Conservation (phyloP, 2,329 filamentous ascomycete genomes). For the Karstenula rhodostoma region DNA sequence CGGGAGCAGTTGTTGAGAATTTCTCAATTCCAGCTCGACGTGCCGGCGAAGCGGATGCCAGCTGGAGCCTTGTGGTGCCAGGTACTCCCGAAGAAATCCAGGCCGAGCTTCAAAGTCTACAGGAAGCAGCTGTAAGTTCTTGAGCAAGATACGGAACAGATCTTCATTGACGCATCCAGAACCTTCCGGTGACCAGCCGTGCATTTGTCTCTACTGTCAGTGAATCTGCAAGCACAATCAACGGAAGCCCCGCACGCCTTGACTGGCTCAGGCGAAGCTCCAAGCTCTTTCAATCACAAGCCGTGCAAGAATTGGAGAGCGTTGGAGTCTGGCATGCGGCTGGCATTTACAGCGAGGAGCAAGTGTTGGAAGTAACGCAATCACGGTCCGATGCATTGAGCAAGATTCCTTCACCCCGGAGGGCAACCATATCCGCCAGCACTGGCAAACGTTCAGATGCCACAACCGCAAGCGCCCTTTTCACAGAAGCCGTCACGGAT, state of each 20-base stretch:
- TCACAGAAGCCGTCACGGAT: conserved; percentile 12
- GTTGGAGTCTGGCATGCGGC: conserved; percentile 13
- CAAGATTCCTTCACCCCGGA: background rate
- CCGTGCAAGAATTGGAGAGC: background rate
- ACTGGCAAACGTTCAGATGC: conserved; percentile 10
- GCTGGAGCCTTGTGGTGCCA: conserved; percentile 8
- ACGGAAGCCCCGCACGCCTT: conserved; percentile 15
- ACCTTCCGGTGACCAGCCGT: conserved; percentile 9
- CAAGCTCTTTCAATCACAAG: conserved; percentile 3
- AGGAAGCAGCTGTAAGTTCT: conserved; percentile 9
- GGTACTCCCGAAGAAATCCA: conserved; percentile 5
- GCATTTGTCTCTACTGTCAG: conserved; percentile 11
- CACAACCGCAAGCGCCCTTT: conserved; percentile 4
- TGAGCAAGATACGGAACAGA: background rate
- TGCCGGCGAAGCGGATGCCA: background rate
- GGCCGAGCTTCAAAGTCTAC: conserved; percentile 3
- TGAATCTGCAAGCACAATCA: conserved; percentile 15
- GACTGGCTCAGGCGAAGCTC: conserved; percentile 16
- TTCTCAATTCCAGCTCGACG: conserved; percentile 8
- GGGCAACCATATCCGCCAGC: conserved; percentile 6
- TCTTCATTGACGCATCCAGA: background rate
- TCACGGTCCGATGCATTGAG: conserved; percentile 3
- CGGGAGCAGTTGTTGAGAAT: conserved; percentile 12
- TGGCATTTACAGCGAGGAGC: conserved; percentile 10
- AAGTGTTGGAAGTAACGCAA: conserved; percentile 1